Conservation (phyloP, 2,329 filamentous ascomycete species). For the Sclerotinia borealis region DNA sequence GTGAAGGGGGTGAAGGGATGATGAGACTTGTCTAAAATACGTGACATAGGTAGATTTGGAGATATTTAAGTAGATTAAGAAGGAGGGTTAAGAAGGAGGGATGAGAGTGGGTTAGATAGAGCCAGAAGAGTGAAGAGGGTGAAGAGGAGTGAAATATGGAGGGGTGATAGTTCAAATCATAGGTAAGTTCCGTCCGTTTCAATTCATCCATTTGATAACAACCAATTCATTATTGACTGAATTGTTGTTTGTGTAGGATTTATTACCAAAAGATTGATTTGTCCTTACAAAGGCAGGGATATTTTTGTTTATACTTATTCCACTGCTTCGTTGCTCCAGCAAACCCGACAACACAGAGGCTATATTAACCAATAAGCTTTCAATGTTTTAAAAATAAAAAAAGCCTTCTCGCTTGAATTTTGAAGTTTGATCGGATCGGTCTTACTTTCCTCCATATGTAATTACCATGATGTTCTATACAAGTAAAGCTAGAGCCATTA, state of each 20-base stretch:
- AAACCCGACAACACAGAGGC: background rate
- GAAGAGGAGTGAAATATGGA: background rate
- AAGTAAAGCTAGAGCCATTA: background rate
- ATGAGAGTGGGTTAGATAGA: background rate
- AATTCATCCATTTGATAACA: too few species aligned
- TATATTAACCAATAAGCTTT: background rate
- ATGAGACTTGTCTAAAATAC: too few species aligned
- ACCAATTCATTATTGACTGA: too few species aligned
- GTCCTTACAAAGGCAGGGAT: background rate
- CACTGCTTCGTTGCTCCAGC: background rate
- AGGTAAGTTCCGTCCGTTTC: too few species aligned
- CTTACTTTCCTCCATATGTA: background rate
- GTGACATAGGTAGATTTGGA: too few species aligned
- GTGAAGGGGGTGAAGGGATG: background rate
- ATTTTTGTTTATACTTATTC: background rate
- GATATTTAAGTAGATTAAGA: background rate
- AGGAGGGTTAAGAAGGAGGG: background rate
- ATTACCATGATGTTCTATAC: too few species aligned
- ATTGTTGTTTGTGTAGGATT: too few species aligned
- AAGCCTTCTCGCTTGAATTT: background rate
- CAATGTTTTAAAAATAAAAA: background rate
- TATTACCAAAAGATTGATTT: background rate
- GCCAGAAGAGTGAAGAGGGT: background rate
- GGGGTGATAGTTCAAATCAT: background rate
- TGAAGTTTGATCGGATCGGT: background rate